Evolutionary conservation across 129 eudicot species (phyloP), one percentile per base, ranked within the genome.

Genomic region (Chrysanthemum makinoi): DNA sequence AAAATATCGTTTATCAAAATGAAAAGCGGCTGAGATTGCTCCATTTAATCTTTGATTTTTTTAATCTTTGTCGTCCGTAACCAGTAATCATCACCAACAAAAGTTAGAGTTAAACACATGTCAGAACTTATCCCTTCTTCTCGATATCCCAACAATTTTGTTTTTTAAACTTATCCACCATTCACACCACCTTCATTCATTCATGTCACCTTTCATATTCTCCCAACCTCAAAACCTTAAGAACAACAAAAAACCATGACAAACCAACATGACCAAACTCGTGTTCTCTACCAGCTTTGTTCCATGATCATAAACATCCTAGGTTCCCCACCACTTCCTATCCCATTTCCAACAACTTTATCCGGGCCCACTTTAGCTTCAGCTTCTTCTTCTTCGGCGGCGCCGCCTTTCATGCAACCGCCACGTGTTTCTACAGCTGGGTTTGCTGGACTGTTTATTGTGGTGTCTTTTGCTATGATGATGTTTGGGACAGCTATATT

Each of bases 391-490:
- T 72, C 90, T 0, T 66, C 83, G 0, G 47, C 79, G 6, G 19
- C 77, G 5, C 30, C 68, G 39, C 57, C 62, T 24, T 22, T 39
- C 3, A 1, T 63, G 17, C 65, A 19, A 11, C n/a, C 76, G 39
- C 20, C 77, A 11, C 83, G 61, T 53, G 50, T 73, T 6, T 78
- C 96, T 20, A 83, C 97, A 13, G 57, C 87, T 10, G 86, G 84
- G 10, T 87, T 91, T 51, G 90, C 92, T 0, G 79, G 84, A 0
- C 68, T 91, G 8, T 83, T 88, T 19, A 69, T 88, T 15, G 88
- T 85, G 56, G 80, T 91, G 3, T 88, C 97, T 2, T 22, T 88
- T 15, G 84, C 95, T 10, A 16, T 91, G 69, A 91, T 91, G 97
- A 52, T 91, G 51, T 86, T 81, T 56, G 97, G 95, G 17, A 75